These are phyloP conservation scores for Periconia sp. DNA, from an alignment of 2,329 filamentous ascomycete species.

Conservation along the genomic window DNA sequence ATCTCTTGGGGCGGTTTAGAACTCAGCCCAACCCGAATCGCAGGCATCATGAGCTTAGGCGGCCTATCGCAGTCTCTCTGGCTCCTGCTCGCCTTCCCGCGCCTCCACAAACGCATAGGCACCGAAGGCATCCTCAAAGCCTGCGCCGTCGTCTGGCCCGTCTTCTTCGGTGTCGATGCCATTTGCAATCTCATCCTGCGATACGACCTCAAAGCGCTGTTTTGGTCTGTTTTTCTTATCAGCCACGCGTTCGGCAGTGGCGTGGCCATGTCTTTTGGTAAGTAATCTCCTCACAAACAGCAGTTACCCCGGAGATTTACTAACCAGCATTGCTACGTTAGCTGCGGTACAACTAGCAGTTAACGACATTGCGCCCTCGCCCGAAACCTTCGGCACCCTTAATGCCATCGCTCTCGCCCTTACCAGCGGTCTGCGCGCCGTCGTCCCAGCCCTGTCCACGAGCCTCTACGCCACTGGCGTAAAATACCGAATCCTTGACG, in stretches of 20 bases:
- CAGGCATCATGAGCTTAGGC: constrained; percentile 63
- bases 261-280: constrained; percentile 68
- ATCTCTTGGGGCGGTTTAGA: constrained; percentile 65
- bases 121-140: constrained; percentile 65
- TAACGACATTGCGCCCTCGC: constrained; percentile 71
- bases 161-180: constrained; percentile 61
- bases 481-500: constrained; percentile 60
- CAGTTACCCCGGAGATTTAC: neutral
- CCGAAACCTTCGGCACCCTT: constrained; percentile 66
- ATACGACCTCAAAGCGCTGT: constrained; percentile 47
- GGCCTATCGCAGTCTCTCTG: constrained; percentile 70
- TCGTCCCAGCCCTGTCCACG: constrained; percentile 67
- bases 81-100: constrained; percentile 71
- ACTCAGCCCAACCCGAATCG: constrained; percentile 65
- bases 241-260: constrained; percentile 60
- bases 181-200: constrained; percentile 61
- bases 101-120: constrained; percentile 65
- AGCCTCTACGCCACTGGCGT: constrained; percentile 70
- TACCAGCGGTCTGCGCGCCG: constrained; percentile 62
- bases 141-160: constrained; percentile 63
- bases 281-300: constrained; percentile 7
- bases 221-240: constrained; percentile 59
- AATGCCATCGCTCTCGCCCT: constrained; percentile 70
- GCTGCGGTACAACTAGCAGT: constrained; percentile 70
- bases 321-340: constrained; percentile 15